Percentiles rank a stretch among this genome's conserved stretches.
phyloP scores from a whole-genome alignment of 768 basidiomycete genomes.

The Lactifluus pinguis region DNA sequence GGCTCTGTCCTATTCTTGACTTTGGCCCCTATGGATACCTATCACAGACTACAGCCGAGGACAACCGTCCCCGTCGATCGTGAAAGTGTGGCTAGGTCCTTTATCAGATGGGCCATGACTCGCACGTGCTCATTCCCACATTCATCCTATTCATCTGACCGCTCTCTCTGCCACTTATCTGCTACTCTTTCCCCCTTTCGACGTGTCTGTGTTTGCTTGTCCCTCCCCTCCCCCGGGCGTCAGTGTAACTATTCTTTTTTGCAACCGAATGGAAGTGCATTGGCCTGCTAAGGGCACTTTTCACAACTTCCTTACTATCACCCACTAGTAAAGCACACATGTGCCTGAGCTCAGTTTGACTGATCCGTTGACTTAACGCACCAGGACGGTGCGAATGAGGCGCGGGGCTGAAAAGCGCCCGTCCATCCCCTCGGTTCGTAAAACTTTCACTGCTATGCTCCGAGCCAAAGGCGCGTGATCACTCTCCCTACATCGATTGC shows the following conservation, averaged over 20 bases:
- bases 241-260: neutral
- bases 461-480: neutral
- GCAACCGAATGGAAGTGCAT: neutral
- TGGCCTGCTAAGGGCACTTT: neutral
- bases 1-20: neutral
- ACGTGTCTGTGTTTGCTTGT: neutral
- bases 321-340: neutral
- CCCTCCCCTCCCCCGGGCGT: neutral
- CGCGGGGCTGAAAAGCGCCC: constrained; percentile 1
- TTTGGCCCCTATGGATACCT: no score
- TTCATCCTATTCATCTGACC: neutral
- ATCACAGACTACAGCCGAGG: neutral
- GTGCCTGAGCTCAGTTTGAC: neutral
- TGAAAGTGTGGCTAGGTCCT: neutral
- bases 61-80: neutral
- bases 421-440: neutral
- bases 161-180: neutral
- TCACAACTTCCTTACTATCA: constrained; percentile 8
- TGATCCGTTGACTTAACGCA: neutral
- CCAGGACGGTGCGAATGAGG: constrained; percentile 6
- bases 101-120: constrained; percentile 6
- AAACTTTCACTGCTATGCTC: neutral
- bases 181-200: neutral
- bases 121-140: constrained; percentile 2
- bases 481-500: neutral